Conservation (phyloP, 768 basidiomycete species). For the Termitomyces bulborhizus region DNA sequence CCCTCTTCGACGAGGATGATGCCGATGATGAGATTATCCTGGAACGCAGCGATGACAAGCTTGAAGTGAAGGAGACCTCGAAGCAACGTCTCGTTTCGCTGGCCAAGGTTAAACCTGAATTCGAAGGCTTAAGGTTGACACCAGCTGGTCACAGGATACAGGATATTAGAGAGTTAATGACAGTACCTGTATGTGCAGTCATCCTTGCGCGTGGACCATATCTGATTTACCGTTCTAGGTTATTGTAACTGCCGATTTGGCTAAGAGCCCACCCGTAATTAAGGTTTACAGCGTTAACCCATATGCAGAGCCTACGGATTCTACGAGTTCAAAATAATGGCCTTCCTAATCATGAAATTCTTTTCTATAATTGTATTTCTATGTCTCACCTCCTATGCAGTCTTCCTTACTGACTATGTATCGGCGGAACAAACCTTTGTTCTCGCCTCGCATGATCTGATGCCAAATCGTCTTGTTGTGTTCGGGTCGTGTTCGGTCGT, state of each 20-base stretch:
- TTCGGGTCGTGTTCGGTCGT: no score
- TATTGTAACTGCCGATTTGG: constrained; percentile 90
- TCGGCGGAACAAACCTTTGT: constrained; percentile 1
- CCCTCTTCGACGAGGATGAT: constrained; percentile 86
- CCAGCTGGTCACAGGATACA: constrained; percentile 88
- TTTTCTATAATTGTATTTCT: constrained; percentile 24
- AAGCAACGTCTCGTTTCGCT: constrained; percentile 76
- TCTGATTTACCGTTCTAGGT: constrained; percentile 43
- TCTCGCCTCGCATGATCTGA: constrained; percentile 10
- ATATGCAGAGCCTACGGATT: constrained; percentile 48
- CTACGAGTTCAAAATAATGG: constrained; percentile 29
- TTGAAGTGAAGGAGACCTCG: constrained; percentile 50
- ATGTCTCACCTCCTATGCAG: constrained; percentile 18
- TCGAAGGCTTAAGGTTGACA: constrained; percentile 76
- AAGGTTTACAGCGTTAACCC: constrained; percentile 97
- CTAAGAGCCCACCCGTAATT: constrained; percentile 95
- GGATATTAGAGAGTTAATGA: constrained; percentile 91
- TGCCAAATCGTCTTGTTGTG: constrained; percentile 9
- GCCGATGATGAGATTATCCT: constrained; percentile 67
- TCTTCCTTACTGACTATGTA: constrained; percentile 15
- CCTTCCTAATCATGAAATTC: constrained; percentile 4
- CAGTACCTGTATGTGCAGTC: constrained; percentile 69
- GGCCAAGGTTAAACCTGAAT: constrained; percentile 67
- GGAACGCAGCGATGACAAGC: constrained; percentile 18
- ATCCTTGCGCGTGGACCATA: neutral